Percentiles rank a stretch among this genome's conserved stretches.
Conservation (phyloP, 257 asterid species). For the Solanum chiquidenum region DNA sequence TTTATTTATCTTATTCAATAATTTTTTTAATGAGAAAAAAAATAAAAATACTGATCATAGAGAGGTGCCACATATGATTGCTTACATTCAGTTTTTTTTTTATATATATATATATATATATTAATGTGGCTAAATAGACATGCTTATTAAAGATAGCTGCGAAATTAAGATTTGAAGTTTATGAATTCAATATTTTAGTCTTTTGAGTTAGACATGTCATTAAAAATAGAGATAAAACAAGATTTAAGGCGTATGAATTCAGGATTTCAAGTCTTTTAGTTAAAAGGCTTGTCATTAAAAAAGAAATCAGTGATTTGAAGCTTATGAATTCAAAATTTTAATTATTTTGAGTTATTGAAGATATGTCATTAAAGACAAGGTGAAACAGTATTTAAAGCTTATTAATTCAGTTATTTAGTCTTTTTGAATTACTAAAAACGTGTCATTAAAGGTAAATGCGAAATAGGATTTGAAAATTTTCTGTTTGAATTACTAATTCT, state of each 20-base stretch:
- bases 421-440: neutral
- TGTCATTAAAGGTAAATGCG: neutral
- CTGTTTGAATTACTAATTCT: neutral
- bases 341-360: neutral
- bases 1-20: too few relatives aligned
- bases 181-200: neutral
- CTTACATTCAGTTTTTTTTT: too few relatives aligned
- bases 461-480: neutral
- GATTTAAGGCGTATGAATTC: neutral
- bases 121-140: neutral
- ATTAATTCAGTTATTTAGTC: neutral
- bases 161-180: neutral
- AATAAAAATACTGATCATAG: too few relatives aligned
- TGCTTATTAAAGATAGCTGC: neutral
- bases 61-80: too few relatives aligned
- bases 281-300: accelerated
- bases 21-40: too few relatives aligned
- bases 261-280: too few relatives aligned
- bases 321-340: neutral
- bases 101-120: too few relatives aligned
- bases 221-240: too few relatives aligned
- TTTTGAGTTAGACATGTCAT: neutral
- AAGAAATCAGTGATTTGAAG: accelerated
- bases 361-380: too few relatives aligned
- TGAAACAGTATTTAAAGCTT: neutral